These are phyloP conservation scores for Candida gigantensis DNA, from an alignment of 1,139 yeast species.

Conservation along the genomic window DNA sequence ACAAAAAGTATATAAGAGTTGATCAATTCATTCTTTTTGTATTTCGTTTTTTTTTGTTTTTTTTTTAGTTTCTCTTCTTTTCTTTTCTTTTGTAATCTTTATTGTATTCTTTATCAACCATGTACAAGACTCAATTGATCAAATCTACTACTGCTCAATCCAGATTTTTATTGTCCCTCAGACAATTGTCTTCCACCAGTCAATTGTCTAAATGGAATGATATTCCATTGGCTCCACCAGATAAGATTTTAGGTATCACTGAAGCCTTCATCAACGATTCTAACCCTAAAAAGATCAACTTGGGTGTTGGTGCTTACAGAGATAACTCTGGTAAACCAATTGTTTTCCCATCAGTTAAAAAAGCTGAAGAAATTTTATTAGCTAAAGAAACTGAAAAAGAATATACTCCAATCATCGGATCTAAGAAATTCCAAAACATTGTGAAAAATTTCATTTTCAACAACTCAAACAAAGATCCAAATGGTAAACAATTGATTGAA, in stretches of 20 bases:
- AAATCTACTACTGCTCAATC: slow-evolving; percentile 10
- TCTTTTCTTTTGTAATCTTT: neutral
- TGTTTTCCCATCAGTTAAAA: slow-evolving; percentile 49
- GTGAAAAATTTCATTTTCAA: slow-evolving; percentile 54
- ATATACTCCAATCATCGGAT: slow-evolving; percentile 57
- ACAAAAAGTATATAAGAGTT: too few relatives aligned
- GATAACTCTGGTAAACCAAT: slow-evolving; percentile 50
- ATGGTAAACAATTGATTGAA: slow-evolving; percentile 48
- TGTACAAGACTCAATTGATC: slow-evolving; percentile 18
- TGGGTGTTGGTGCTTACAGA: slow-evolving; percentile 55
- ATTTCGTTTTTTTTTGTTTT: too few relatives aligned
- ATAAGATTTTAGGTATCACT: slow-evolving; percentile 69
- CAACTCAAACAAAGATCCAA: slow-evolving; percentile 48
- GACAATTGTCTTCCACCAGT: slow-evolving; percentile 13
- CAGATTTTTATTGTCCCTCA: slow-evolving; percentile 9
- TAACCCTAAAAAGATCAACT: slow-evolving; percentile 45
- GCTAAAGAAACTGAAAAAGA: slow-evolving; percentile 53
- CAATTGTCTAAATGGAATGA: slow-evolving; percentile 32
- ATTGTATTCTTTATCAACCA: too few relatives aligned
- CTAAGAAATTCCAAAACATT: slow-evolving; percentile 47
- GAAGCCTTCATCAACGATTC: slow-evolving; percentile 49
- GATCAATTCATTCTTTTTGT: too few relatives aligned
- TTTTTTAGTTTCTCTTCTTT: neutral
- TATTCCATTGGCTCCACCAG: slow-evolving; percentile 68
- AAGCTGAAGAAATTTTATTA: slow-evolving; percentile 44